Conservation (phyloP, 2,329 filamentous ascomycete species). For the Pseudodiploospora longispora region DNA sequence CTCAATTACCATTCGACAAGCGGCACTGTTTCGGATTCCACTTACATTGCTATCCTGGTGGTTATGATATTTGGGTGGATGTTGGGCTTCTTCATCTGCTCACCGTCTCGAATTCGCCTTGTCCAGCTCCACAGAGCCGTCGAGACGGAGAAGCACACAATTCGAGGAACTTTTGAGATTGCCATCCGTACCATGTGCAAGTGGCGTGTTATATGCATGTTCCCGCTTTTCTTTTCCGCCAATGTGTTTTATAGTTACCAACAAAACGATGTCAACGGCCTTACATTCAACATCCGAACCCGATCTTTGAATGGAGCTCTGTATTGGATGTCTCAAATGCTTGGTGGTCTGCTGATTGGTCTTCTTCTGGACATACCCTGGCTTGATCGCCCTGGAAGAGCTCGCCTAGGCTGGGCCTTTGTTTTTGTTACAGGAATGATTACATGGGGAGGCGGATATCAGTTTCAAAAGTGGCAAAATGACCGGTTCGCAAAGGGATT, state of each 20-base stretch:
- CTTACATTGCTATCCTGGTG: slow-evolving; percentile 40
- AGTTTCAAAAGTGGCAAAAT: slow-evolving; percentile 58
- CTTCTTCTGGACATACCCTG: slow-evolving; percentile 56
- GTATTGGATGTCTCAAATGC: slow-evolving; percentile 50
- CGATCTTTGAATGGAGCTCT: slow-evolving; percentile 47
- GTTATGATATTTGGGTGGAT: slow-evolving; percentile 43
- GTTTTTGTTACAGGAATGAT: slow-evolving; percentile 65
- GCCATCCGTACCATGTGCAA: slow-evolving; percentile 29
- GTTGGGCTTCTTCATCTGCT: slow-evolving; percentile 39
- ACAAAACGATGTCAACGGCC: slow-evolving; percentile 46
- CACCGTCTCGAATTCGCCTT: slow-evolving; percentile 33
- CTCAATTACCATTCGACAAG: slow-evolving; percentile 32
- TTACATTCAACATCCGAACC: slow-evolving; percentile 45
- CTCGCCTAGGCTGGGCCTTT: slow-evolving; percentile 56
- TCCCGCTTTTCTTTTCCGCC: slow-evolving; percentile 46
- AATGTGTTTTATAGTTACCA: slow-evolving; percentile 51
- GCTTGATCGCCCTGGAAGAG: slow-evolving; percentile 63
- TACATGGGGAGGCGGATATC: slow-evolving; percentile 79
- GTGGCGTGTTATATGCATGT: slow-evolving; percentile 38
- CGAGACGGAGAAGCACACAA: slow-evolving; percentile 31
- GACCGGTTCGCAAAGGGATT: slow-evolving; percentile 28
- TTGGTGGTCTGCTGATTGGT: slow-evolving; percentile 42
- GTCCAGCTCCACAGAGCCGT: slow-evolving; percentile 27
- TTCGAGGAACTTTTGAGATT: slow-evolving; percentile 26
- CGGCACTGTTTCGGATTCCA: slow-evolving; percentile 39